Conservation (phyloP, 305 asterid species). For the Ajuga reptans region DNA sequence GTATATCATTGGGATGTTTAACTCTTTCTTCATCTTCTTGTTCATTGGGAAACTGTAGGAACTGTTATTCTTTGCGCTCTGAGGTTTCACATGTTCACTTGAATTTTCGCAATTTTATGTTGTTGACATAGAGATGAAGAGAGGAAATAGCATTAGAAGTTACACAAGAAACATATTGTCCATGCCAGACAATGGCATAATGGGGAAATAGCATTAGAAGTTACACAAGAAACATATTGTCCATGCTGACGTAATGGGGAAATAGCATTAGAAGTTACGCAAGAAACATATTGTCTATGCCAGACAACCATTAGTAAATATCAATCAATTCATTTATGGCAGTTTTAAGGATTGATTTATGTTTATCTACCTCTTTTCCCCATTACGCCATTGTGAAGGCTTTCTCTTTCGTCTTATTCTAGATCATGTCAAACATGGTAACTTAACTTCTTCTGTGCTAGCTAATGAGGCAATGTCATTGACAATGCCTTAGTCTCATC, state of each 20-base stretch:
- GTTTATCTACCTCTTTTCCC: neutral
- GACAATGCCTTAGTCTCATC: neutral
- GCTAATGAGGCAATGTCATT: constrained; percentile 7
- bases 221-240: too few species aligned
- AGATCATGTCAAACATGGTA: neutral
- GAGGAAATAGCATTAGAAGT: too few species aligned
- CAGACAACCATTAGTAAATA: neutral
- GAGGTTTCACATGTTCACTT: constrained; percentile 5
- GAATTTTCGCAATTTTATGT: neutral
- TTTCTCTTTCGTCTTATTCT: neutral
- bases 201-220: too few species aligned
- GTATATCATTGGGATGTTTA: neutral
- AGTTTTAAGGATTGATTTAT: neutral
- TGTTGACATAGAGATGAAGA: too few species aligned
- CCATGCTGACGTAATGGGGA: too few species aligned
- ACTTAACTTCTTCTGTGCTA: neutral
- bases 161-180: too few species aligned
- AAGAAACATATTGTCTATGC: constrained; percentile 8
- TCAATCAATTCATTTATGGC: neutral
- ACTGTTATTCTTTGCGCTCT: neutral
- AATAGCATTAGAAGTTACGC: constrained; percentile 4
- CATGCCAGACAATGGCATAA: too few species aligned
- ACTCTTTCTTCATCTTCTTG: constrained; percentile 4
- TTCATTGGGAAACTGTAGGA: neutral
- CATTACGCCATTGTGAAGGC: neutral